Evolutionary conservation across 495 filamentous ascomycete genomes (phyloP).

Genomic region (Pyronema omphalodes): DNA sequence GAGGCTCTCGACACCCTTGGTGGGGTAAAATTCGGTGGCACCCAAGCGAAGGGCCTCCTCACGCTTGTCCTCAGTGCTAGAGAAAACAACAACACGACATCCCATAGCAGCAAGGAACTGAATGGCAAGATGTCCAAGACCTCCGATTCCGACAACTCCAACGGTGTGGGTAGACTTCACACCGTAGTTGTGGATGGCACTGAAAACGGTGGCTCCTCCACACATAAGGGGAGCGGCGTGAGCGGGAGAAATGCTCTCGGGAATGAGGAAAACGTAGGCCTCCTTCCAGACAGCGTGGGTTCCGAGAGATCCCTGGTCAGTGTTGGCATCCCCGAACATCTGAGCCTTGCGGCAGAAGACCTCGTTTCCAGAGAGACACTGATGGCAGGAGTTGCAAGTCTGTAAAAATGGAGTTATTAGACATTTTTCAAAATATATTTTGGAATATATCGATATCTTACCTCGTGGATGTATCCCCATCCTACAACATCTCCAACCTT

Average conservation of each 20-base stretch:
- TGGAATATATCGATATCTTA: background rate
- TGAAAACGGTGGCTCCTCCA: conserved; percentile 56
- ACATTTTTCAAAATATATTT: conserved; percentile 4
- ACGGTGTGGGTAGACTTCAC: conserved; percentile 51
- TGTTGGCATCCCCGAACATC: conserved; percentile 31
- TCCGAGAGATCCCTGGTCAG: conserved; percentile 46
- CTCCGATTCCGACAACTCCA: conserved; percentile 52
- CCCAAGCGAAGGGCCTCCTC: conserved; percentile 43
- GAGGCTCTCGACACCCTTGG: conserved; percentile 28
- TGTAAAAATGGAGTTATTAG: conserved; percentile 14
- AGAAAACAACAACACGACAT: conserved; percentile 49
- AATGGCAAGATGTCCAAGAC: conserved; percentile 49
- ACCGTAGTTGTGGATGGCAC: conserved; percentile 43
- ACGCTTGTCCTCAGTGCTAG: conserved; percentile 39
- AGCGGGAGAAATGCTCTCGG: conserved; percentile 41
- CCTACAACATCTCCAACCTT: conserved; percentile 64
- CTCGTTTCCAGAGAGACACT: conserved; percentile 54
- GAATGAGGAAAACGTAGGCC: conserved; percentile 60
- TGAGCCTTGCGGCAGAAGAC: conserved; percentile 50
- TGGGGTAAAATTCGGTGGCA: conserved; percentile 37
- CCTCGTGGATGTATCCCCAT: conserved; percentile 33
- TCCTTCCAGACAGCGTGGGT: conserved; percentile 58
- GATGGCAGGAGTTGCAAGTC: conserved; percentile 36
- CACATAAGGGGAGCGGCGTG: conserved; percentile 64
- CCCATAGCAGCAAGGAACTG: conserved; percentile 46